phyloP scores from a whole-genome alignment of 192 early-diverging fungal genomes.

The Thoreauomyces humboldtii region DNA sequence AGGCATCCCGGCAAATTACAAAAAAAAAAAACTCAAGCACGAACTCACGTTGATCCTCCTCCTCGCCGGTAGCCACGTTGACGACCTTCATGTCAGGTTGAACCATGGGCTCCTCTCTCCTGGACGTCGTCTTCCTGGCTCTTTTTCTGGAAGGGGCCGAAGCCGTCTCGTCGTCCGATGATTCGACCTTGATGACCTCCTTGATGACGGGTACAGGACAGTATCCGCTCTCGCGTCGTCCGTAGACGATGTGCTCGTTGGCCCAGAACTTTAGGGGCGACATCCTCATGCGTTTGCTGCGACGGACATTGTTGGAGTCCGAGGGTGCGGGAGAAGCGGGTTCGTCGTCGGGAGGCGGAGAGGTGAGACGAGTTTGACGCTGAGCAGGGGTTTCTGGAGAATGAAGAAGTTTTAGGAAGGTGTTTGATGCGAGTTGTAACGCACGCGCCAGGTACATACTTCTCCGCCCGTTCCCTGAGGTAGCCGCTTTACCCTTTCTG shows the following conservation, averaged over 20 bases:
- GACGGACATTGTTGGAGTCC: slow-evolving; percentile 23
- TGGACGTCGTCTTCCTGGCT: background rate
- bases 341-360: slow-evolving; percentile 15
- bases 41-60: slow-evolving; percentile 32
- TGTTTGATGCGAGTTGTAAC: too few species aligned
- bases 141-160: too few species aligned
- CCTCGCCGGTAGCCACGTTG: slow-evolving; percentile 29
- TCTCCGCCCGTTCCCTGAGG: background rate
- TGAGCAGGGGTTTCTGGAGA: background rate
- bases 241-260: slow-evolving; percentile 32
- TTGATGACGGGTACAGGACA: slow-evolving; percentile 19
- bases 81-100: slow-evolving; percentile 37
- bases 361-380: background rate
- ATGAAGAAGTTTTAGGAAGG: background rate
- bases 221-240: slow-evolving; percentile 21
- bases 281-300: slow-evolving; percentile 29
- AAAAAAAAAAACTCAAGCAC: background rate
- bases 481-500: background rate
- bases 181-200: slow-evolving; percentile 29
- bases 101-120: background rate
- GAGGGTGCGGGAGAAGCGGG: too few species aligned
- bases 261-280: slow-evolving; percentile 40
- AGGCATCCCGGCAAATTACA: background rate
- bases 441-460: too few species aligned
- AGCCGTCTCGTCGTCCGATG: slow-evolving; percentile 19